phyloP scores from a whole-genome alignment of 768 basidiomycete species.

The Calocera viscosa region DNA sequence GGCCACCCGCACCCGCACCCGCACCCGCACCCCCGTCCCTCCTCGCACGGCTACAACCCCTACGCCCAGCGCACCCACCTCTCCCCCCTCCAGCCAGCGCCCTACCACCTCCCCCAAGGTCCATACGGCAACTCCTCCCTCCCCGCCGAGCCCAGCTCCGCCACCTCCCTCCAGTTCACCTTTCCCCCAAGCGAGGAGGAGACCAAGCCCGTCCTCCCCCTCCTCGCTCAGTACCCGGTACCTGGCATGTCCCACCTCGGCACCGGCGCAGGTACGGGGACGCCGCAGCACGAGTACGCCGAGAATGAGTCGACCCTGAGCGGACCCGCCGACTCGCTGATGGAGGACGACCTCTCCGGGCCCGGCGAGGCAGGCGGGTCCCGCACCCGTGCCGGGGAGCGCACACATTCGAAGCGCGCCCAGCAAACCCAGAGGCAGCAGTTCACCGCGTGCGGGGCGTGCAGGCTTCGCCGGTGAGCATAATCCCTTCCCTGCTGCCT shows the following conservation, averaged over 20 bases:
- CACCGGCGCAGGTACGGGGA: not conserved
- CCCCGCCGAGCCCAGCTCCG: not conserved
- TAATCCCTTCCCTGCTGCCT: not conserved
- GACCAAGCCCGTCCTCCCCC: not conserved
- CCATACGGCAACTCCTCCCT: not conserved
- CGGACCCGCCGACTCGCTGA: not conserved
- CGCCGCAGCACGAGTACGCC: not conserved
- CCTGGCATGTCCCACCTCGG: not conserved
- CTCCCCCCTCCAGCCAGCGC: not conserved
- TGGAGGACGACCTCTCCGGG: not conserved
- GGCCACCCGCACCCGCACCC: too few relatives aligned
- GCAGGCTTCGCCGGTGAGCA: constrained; percentile 71
- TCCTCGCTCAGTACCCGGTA: not conserved
- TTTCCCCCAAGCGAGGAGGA: not conserved
- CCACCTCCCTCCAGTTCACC: not conserved
- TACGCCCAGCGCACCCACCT: not conserved
- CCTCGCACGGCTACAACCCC: not conserved
- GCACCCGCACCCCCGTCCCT: too few relatives aligned
- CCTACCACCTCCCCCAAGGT: not conserved
- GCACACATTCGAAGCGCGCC: not conserved
- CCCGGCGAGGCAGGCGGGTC: not conserved
- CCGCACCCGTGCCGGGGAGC: not conserved
- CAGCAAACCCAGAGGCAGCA: constrained; percentile 68
- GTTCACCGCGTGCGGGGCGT: constrained; percentile 88
- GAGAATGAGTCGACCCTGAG: not conserved